Conservation (phyloP, 2,329 filamentous ascomycete genomes). For the Alternaria sp. region DNA sequence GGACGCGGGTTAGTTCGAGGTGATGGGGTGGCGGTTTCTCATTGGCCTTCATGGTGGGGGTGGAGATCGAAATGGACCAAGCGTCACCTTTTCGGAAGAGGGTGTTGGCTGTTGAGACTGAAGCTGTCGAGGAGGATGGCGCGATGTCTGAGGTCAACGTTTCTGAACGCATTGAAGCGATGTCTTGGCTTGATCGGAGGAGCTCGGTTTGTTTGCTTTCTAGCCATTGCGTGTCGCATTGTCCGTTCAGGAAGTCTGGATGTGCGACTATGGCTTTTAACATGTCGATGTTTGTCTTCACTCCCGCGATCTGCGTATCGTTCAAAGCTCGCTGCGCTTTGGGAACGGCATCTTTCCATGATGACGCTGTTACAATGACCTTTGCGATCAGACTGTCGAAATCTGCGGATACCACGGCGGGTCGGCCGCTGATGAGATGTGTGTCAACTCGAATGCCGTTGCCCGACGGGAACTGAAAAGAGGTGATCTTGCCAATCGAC, state of each 20-base stretch:
- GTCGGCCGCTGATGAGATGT: constrained; percentile 54
- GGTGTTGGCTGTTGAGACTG: constrained; percentile 41
- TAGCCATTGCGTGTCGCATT: constrained; percentile 65
- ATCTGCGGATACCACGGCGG: constrained; percentile 58
- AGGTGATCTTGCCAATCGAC: constrained; percentile 65
- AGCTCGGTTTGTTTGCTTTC: constrained; percentile 56
- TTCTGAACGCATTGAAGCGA: no score
- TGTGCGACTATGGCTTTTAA: constrained; percentile 62
- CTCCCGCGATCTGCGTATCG: constrained; percentile 62
- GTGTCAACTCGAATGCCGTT: constrained; percentile 66
- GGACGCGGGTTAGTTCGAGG: constrained; percentile 60
- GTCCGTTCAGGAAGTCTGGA: constrained; percentile 56
- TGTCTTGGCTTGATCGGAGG: constrained; percentile 36
- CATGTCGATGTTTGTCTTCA: constrained; percentile 65
- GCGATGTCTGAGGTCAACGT: not conserved
- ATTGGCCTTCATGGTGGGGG: constrained; percentile 20
- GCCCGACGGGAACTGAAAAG: constrained; percentile 62
- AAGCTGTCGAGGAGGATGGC: constrained; percentile 3
- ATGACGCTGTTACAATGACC: constrained; percentile 62
- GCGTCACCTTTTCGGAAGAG: constrained; percentile 66
- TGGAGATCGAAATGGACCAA: constrained; percentile 60
- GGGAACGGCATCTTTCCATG: constrained; percentile 59
- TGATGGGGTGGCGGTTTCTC: constrained; percentile 52
- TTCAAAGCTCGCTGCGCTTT: constrained; percentile 64
- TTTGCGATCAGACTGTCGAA: constrained; percentile 68